These are phyloP conservation scores for Rhodofomes roseus DNA, from an alignment of 1,284 basidiomycete species.

Conservation along the genomic window DNA sequence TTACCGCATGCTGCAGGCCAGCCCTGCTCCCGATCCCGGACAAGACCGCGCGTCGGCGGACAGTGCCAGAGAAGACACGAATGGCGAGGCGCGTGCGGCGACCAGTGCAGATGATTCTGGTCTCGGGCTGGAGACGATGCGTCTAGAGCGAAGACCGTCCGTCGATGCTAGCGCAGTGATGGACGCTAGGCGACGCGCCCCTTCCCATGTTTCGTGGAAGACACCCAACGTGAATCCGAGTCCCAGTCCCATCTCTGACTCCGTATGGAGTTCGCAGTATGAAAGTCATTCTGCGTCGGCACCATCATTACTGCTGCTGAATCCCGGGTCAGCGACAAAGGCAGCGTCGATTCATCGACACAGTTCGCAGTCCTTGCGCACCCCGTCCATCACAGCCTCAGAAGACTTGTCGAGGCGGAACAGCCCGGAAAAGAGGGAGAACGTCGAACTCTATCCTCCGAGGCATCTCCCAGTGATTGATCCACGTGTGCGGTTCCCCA, in stretches of 20 bases:
- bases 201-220: constrained; percentile 27
- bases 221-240: constrained; percentile 14
- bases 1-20: constrained; percentile 19
- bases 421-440: neutral
- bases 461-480: constrained; percentile 27
- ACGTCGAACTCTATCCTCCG: neutral
- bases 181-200: constrained; percentile 14
- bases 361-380: constrained; percentile 22
- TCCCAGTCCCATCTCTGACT: constrained; percentile 11
- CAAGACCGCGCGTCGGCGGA: constrained; percentile 6
- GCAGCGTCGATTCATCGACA: constrained; percentile 15
- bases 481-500: constrained; percentile 22
- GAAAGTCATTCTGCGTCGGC: constrained; percentile 20
- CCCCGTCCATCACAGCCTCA: constrained; percentile 17
- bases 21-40: constrained; percentile 6
- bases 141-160: constrained; percentile 18
- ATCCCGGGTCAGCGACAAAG: constrained; percentile 8
- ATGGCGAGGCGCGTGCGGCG: constrained; percentile 3
- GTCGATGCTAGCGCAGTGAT: constrained; percentile 11
- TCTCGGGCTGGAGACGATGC: constrained; percentile 12
- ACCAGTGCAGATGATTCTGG: constrained; percentile 3
- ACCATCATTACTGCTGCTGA: constrained; percentile 15
- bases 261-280: constrained; percentile 16
- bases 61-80: constrained; percentile 1
- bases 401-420: constrained; percentile 20